Percentiles rank a stretch among this genome's conserved stretches.
Conservation (phyloP, 805 yeast species). For the Ogataea methanolica region DNA sequence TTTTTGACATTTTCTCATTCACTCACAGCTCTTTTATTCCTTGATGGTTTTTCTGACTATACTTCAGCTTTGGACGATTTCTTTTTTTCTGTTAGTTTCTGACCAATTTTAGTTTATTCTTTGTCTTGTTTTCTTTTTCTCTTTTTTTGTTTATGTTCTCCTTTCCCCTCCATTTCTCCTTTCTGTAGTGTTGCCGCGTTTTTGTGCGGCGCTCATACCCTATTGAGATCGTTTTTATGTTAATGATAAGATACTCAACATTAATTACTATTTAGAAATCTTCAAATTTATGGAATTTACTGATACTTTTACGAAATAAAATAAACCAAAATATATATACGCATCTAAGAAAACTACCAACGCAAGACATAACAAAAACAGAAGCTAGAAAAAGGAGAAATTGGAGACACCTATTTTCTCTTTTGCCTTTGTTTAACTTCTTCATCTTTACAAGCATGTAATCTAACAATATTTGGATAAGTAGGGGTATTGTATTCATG, state of each 20-base stretch:
- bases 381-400: background rate
- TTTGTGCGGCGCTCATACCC: background rate
- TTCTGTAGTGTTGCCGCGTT: background rate
- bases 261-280: too few relatives aligned
- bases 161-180: conserved; percentile 1
- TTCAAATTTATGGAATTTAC: too few relatives aligned
- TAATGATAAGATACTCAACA: too few relatives aligned
- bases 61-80: too few relatives aligned
- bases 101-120: background rate
- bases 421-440: conserved; percentile 65
- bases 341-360: background rate
- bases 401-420: conserved; percentile 15
- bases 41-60: too few relatives aligned
- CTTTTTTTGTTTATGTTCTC: background rate
- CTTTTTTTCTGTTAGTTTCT: background rate
- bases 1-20: background rate
- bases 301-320: too few relatives aligned
- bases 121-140: background rate
- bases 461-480: conserved; percentile 67
- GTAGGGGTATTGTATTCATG: conserved; percentile 70
- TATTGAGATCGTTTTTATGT: background rate
- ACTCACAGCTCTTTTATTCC: background rate
- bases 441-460: conserved; percentile 81
- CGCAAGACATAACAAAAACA: background rate
- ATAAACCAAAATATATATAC: too few relatives aligned